Evolutionary conservation across 164 flowering plant genomes (phyloP).

Genomic region (Tetrastigma voinierianum): DNA sequence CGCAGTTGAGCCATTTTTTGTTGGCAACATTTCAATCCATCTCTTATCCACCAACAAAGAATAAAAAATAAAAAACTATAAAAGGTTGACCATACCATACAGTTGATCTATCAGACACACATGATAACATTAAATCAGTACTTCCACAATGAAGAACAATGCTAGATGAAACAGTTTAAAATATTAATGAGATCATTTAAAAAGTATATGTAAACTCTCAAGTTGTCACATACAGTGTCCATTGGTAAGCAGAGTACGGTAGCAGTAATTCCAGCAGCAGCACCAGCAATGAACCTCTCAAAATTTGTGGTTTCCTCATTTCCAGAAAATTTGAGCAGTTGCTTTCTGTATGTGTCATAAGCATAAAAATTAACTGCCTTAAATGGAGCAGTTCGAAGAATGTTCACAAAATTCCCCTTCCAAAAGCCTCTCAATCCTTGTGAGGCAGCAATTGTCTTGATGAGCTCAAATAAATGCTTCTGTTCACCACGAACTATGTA

Average conservation of each 20-base stretch:
- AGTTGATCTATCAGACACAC: too few species aligned
- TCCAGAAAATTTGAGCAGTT: conserved; percentile 57
- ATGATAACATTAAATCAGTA: neutral
- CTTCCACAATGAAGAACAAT: neutral
- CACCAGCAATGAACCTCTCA: conserved; percentile 92
- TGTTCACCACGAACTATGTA: conserved; percentile 91
- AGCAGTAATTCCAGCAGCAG: conserved; percentile 91
- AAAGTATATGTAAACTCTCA: neutral
- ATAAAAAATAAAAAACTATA: too few species aligned
- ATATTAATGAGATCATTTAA: neutral
- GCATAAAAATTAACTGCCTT: conserved; percentile 86
- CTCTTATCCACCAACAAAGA: too few species aligned
- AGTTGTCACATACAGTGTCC: conserved; percentile 67
- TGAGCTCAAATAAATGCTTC: conserved; percentile 61
- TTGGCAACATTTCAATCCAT: too few species aligned
- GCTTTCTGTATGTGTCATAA: conserved; percentile 86
- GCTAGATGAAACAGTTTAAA: too few species aligned
- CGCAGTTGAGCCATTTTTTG: too few species aligned
- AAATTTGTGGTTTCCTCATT: conserved; percentile 75
- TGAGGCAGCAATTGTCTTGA: conserved; percentile 62
- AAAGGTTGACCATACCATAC: too few species aligned
- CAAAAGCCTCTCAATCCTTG: conserved; percentile 90
- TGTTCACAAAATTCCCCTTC: conserved; percentile 89
- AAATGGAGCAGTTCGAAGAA: conserved; percentile 94
- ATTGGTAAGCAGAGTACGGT: conserved; percentile 84